Conservation (phyloP, 371 early-diverging fungal genomes). For the Lichtheimia hyalospora region DNA sequence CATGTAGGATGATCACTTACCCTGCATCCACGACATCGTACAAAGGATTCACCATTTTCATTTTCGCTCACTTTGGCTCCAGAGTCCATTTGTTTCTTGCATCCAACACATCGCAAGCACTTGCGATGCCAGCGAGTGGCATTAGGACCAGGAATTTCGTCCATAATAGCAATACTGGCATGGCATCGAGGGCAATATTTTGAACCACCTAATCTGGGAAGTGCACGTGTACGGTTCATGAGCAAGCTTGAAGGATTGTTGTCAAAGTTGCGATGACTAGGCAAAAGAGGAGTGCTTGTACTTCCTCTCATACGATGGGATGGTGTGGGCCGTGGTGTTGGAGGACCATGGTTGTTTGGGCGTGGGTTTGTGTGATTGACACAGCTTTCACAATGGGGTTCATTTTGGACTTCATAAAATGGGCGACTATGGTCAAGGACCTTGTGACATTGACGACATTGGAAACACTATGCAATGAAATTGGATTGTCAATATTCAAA, state of each 20-base stretch:
- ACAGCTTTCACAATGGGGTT: conserved; percentile 60
- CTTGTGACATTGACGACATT: conserved; percentile 48
- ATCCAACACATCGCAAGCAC: conserved; percentile 52
- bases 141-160: conserved; percentile 56
- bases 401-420: conserved; percentile 55
- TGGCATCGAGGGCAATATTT: conserved; percentile 55
- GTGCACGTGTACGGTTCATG: conserved; percentile 11
- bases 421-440: conserved; percentile 54
- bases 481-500: neutral
- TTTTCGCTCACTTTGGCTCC: conserved; percentile 50
- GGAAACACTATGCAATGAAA: conserved; percentile 11
- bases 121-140: conserved; percentile 64
- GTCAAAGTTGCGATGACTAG: neutral
- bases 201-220: conserved; percentile 57
- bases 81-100: conserved; percentile 59
- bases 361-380: conserved; percentile 14
- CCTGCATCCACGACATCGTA: conserved; percentile 52
- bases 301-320: neutral
- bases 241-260: conserved; percentile 11
- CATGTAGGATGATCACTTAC: conserved; percentile 3
- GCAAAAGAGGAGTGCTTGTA: conserved; percentile 3
- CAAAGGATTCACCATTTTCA: conserved; percentile 29
- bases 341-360: neutral
- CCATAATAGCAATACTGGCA: conserved; percentile 53
- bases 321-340: conserved; percentile 11